Percentiles rank a stretch among this genome's conserved stretches.
phyloP scores from a whole-genome alignment of 176 grass and related monocot genomes.

The Oryza meyeriana region DNA sequence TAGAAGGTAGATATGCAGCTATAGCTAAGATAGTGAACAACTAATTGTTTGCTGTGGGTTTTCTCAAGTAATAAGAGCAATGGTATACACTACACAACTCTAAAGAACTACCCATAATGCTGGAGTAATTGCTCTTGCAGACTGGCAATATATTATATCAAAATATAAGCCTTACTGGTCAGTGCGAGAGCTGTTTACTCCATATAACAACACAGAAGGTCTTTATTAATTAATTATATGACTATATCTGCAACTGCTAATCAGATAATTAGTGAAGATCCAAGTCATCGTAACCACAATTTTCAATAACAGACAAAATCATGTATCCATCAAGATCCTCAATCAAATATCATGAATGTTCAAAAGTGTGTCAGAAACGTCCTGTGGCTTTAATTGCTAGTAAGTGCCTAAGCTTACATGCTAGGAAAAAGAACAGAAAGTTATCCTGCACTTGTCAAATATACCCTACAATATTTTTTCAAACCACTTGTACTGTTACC shows the following conservation, averaged over 20 bases:
- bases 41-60: neutral
- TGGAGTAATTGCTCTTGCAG: neutral
- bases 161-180: neutral
- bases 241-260: neutral
- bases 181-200: neutral
- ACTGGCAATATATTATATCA: slow-evolving; percentile 1
- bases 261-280: neutral
- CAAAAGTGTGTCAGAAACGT: neutral
- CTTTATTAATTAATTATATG: neutral
- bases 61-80: neutral
- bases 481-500: neutral
- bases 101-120: neutral
- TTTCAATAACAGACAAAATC: slow-evolving; percentile 5
- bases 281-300: neutral
- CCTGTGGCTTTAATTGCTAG: neutral
- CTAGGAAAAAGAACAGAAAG: neutral
- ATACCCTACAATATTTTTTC: neutral
- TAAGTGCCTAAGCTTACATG: neutral
- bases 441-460: neutral
- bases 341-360: neutral
- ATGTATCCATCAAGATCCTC: neutral
- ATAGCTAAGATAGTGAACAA: neutral
- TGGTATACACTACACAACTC: neutral
- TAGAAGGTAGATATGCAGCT: neutral
- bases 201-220: neutral